Evolutionary conservation across 768 basidiomycete species (phyloP).

Genomic region (Fibroporia radiculosa): DNA sequence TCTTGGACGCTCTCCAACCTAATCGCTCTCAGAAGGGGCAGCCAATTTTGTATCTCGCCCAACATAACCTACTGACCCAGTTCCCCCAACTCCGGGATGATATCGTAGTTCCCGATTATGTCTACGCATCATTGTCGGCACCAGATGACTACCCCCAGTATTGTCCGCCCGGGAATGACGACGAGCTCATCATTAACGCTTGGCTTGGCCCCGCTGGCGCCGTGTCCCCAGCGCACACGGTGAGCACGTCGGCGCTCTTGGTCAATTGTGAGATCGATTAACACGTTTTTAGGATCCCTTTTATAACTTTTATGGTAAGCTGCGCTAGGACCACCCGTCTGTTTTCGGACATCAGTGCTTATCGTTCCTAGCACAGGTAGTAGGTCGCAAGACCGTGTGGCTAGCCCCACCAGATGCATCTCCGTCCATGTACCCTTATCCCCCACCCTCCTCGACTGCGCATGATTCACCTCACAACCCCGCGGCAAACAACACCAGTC

Average conservation of each 20-base stretch:
- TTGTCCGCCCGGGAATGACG: slow-evolving; percentile 54
- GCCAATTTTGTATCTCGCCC: slow-evolving; percentile 82
- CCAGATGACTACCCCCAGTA: slow-evolving; percentile 44
- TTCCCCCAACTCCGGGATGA: slow-evolving; percentile 75
- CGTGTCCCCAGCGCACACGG: slow-evolving; percentile 84
- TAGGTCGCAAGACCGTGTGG: slow-evolving; percentile 88
- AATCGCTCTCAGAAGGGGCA: too few relatives aligned
- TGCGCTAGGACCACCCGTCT: neutral
- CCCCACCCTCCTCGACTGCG: slow-evolving; percentile 10
- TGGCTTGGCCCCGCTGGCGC: slow-evolving; percentile 83
- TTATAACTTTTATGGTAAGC: slow-evolving; percentile 81
- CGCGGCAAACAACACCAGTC: slow-evolving; percentile 30
- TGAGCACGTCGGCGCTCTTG: slow-evolving; percentile 30
- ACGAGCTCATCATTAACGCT: slow-evolving; percentile 60
- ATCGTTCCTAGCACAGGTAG: slow-evolving; percentile 65
- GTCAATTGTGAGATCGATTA: slow-evolving; percentile 6
- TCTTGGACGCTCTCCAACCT: slow-evolving; percentile 44
- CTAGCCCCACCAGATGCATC: slow-evolving; percentile 64
- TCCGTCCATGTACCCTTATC: slow-evolving; percentile 53
- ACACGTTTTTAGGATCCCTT: slow-evolving; percentile 71
- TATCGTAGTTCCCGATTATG: slow-evolving; percentile 82
- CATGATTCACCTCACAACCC: slow-evolving; percentile 25
- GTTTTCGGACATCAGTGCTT: neutral
- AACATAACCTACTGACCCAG: slow-evolving; percentile 79
- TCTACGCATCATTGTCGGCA: slow-evolving; percentile 53